Evolutionary conservation across 2,329 filamentous ascomycete genomes (phyloP).

Genomic region (Furcasterigmium furcatum): DNA sequence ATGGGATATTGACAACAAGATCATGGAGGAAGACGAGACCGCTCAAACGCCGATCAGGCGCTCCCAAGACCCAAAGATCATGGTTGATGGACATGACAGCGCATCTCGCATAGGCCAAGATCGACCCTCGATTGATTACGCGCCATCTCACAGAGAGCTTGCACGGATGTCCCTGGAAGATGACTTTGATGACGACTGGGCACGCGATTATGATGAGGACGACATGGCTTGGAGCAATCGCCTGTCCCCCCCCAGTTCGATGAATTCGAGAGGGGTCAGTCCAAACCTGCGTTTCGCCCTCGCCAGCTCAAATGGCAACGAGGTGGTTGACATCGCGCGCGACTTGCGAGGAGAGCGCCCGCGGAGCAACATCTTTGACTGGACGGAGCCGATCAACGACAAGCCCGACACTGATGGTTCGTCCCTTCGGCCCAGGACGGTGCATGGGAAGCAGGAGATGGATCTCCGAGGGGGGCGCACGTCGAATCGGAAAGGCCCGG

Average conservation of each 20-base stretch:
- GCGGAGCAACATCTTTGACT: constrained; percentile 73
- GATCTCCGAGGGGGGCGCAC: constrained; percentile 69
- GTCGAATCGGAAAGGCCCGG: constrained; percentile 64
- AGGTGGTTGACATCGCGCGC: constrained; percentile 24
- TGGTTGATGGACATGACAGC: constrained; percentile 14
- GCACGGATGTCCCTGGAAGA: constrained; percentile 55
- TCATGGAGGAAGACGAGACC: constrained; percentile 61
- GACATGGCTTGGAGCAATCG: constrained; percentile 51
- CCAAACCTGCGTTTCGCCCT: constrained; percentile 53
- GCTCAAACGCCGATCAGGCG: constrained; percentile 46
- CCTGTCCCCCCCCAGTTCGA: constrained; percentile 55
- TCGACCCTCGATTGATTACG: constrained; percentile 23
- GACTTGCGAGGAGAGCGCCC: constrained; percentile 42
- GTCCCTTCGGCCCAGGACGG: constrained; percentile 67
- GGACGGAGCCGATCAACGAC: constrained; percentile 66
- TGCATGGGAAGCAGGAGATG: constrained; percentile 71
- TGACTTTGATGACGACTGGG: constrained; percentile 63
- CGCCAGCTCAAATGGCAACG: constrained; percentile 47
- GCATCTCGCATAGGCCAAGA: constrained; percentile 21
- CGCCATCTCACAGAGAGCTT: constrained; percentile 35
- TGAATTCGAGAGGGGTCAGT: constrained; percentile 50
- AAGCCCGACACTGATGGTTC: constrained; percentile 56
- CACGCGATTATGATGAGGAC: constrained; percentile 42
- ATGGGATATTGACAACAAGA: constrained; percentile 53
- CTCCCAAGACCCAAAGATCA: constrained; percentile 23